Evolutionary conservation across 139 green algal species (phyloP).

Genomic region (Nannochloris sp.): DNA sequence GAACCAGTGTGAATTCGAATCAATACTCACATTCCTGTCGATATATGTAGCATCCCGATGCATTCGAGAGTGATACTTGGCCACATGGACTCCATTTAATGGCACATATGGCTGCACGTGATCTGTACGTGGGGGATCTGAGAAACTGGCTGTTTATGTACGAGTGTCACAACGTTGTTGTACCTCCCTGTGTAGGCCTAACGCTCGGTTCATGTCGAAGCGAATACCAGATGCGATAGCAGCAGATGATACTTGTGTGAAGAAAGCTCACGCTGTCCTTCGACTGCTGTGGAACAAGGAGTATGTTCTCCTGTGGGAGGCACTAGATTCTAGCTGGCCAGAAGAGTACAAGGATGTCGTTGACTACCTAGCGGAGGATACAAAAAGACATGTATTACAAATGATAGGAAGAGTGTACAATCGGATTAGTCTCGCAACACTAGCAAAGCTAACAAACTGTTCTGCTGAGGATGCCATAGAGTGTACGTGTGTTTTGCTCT

Average conservation of each 20-base stretch:
- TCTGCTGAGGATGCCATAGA: constrained; percentile 12
- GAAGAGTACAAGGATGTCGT: constrained; percentile 2
- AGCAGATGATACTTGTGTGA: not conserved
- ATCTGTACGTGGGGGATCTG: constrained; percentile 10
- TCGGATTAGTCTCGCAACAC: constrained; percentile 5
- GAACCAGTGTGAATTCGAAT: too few relatives aligned
- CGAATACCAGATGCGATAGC: constrained; percentile 5
- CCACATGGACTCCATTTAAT: constrained; percentile 18
- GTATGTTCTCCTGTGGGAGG: constrained; percentile 18
- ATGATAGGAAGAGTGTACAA: constrained; percentile 12
- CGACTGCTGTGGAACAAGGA: constrained; percentile 28
- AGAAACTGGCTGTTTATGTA: not conserved
- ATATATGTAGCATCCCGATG: not conserved
- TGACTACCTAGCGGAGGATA: not conserved
- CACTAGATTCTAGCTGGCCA: constrained; percentile 11
- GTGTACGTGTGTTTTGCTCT: not conserved
- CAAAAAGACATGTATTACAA: constrained; percentile 4
- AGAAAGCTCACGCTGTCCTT: constrained; percentile 16
- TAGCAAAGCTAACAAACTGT: constrained; percentile 13
- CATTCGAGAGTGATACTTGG: constrained; percentile 6
- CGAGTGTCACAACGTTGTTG: not conserved
- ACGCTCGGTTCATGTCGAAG: constrained; percentile 31
- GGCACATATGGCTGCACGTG: constrained; percentile 12
- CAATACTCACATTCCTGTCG: not conserved
- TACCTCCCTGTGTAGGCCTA: constrained; percentile 13